phyloP scores from a whole-genome alignment of 2,329 filamentous ascomycete species.

The Rhynchosporium agropyri region DNA sequence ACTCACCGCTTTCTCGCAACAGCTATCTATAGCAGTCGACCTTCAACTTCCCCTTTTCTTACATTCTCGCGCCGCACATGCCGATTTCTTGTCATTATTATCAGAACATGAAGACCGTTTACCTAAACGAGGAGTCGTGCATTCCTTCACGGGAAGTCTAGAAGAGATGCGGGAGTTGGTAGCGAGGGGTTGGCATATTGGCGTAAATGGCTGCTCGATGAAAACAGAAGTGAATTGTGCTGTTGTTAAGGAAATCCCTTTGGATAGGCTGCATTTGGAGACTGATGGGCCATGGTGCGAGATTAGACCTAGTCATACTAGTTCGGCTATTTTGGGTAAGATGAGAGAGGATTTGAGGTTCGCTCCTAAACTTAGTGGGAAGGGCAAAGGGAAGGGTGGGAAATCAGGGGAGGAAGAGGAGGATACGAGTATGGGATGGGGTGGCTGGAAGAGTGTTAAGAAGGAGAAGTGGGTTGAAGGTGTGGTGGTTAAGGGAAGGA shows the following conservation, averaged over 20 bases:
- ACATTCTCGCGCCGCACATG: slow-evolving; percentile 84
- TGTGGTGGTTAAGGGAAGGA: slow-evolving; percentile 89
- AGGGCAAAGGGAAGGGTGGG: background rate
- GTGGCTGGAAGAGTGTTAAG: slow-evolving; percentile 82
- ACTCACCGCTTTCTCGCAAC: slow-evolving; percentile 79
- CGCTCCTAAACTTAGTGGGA: background rate
- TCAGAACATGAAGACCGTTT: slow-evolving; percentile 66
- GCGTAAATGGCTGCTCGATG: slow-evolving; percentile 95
- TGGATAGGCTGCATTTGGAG: slow-evolving; percentile 87
- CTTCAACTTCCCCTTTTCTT: slow-evolving; percentile 87
- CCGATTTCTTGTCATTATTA: slow-evolving; percentile 78
- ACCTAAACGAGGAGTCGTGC: slow-evolving; percentile 79
- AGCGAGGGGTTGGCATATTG: slow-evolving; percentile 81
- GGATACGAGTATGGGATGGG: slow-evolving; percentile 8
- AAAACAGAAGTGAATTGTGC: slow-evolving; percentile 91
- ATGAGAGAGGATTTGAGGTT: slow-evolving; percentile 15
- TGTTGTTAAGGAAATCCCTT: slow-evolving; percentile 76
- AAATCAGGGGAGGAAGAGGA: slow-evolving; percentile 7
- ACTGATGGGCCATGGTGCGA: slow-evolving; percentile 99
- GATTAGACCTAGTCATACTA: slow-evolving; percentile 85
- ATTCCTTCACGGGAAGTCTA: slow-evolving; percentile 88
- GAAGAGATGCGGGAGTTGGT: slow-evolving; percentile 84
- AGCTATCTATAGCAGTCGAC: slow-evolving; percentile 48
- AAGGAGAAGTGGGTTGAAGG: slow-evolving; percentile 94
- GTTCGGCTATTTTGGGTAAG: slow-evolving; percentile 44